These are phyloP conservation scores for Penicillium paneum DNA, from an alignment of 2,329 filamentous ascomycete genomes.

Conservation along the genomic window DNA sequence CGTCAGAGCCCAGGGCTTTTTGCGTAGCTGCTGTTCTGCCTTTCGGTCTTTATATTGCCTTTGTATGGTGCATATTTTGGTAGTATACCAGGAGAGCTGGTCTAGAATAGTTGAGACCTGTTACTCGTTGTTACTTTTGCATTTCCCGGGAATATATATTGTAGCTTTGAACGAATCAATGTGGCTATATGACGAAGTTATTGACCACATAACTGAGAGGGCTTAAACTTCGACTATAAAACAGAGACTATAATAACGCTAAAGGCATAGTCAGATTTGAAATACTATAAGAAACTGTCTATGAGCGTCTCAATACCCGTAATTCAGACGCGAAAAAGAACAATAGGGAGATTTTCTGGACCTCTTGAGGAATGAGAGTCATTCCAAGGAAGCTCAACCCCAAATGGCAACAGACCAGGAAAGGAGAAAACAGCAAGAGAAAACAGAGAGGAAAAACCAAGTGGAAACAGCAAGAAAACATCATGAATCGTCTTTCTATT, in stretches of 20 bases:
- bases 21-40: neutral
- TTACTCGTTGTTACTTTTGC: neutral
- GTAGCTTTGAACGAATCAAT: too few relatives aligned
- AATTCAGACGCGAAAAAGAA: neutral
- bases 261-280: neutral
- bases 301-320: neutral
- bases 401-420: neutral
- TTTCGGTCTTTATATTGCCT: neutral
- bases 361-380: neutral
- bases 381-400: too few relatives aligned
- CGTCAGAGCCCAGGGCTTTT: neutral
- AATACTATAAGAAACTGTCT: neutral
- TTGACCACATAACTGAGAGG: too few relatives aligned
- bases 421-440: neutral
- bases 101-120: neutral
- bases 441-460: neutral
- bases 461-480: too few relatives aligned
- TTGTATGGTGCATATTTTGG: neutral
- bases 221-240: too few relatives aligned
- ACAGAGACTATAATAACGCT: neutral
- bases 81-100: neutral
- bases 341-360: neutral
- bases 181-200: too few relatives aligned
- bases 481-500: neutral
- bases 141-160: neutral